Evolutionary conservation across 2,329 filamentous ascomycete genomes (phyloP).

Genomic region (Talaromyces sp.): DNA sequence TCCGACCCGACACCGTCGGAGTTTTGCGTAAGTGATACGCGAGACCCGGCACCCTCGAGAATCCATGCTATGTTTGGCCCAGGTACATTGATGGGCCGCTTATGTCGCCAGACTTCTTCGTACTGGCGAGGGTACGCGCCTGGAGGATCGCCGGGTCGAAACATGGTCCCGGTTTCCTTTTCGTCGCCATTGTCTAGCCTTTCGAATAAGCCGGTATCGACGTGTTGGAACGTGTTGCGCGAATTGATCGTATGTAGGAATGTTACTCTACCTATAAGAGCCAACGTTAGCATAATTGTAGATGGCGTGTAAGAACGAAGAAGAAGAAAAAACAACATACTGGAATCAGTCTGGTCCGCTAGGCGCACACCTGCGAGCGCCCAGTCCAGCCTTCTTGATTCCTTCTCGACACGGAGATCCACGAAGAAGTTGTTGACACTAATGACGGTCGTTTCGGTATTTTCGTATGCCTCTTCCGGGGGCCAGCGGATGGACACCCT

Average conservation of each 20-base stretch:
- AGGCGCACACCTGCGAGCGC: conserved; percentile 40
- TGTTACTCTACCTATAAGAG: conserved; percentile 9
- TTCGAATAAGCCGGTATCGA: conserved; percentile 11
- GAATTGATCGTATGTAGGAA: conserved; percentile 15
- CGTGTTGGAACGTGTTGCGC: conserved; percentile 14
- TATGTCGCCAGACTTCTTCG: conserved; percentile 14
- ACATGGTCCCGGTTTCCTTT: conserved; percentile 9
- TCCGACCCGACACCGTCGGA: conserved; percentile 10
- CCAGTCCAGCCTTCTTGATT: conserved; percentile 37
- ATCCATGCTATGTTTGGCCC: conserved; percentile 14
- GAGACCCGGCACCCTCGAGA: conserved; percentile 13
- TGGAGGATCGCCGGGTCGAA: conserved; percentile 9
- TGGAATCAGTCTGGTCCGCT: conserved; percentile 22
- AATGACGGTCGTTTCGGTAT: conserved; percentile 42
- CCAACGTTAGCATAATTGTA: neutral
- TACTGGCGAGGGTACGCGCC: conserved; percentile 12
- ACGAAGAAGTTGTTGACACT: conserved; percentile 41
- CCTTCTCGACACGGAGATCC: conserved; percentile 39
- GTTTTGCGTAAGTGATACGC: conserved; percentile 11
- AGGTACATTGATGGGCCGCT: conserved; percentile 1
- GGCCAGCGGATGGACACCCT: conserved; percentile 43
- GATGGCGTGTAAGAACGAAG: neutral
- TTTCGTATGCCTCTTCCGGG: conserved; percentile 37
- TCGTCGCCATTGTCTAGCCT: conserved; percentile 12
- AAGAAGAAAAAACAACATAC: neutral